Evolutionary conservation across 768 basidiomycete species (phyloP), one percentile per base, ranked within the genome.

Genomic region (Coprinopsis sp.): DNA sequence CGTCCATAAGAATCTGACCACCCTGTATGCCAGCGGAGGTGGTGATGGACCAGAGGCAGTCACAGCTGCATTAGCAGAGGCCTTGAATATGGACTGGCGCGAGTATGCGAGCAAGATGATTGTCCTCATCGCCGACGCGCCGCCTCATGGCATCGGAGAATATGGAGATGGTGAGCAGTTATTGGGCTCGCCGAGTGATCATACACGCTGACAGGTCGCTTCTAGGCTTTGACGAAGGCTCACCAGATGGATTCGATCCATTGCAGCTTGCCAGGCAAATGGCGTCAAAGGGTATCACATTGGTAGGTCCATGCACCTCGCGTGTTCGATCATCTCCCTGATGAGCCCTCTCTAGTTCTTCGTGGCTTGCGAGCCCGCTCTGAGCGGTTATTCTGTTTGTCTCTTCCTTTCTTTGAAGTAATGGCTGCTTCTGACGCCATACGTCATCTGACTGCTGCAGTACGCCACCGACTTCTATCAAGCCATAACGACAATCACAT

Each of bases 31-130:
- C 24, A 86, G 84, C 10, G 91, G 91, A 12, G 91, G 91, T 10
- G 90, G 91, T 11, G 95, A 96, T 71, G 95, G 95, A 0, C 95
- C 95, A 0, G 95, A 98, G 64, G 95, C 94, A 12, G 90, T 97
- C 50, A 98, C 95, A 0, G 93, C 95, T 2, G 95, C 87, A 14
- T 69, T 98, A 62, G 83, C 81, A 1, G 93, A 94, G 60, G 84
- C 85, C 7, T 57, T 93, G 58, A 80, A 82, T 44, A 87, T 98
- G 82, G 86, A 91, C 10, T 98, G 95, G 95, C 76, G 95, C 57
- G 73, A 77, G 39, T 66, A 78, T 37, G 88, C 95, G 22, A 90
- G 86, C 61, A 97, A 91, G 73, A 97, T 98, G 91, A 77, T 92
- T 41, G 92, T 98, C 4, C 77, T 97, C 57, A 93, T 97, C 58